Evolutionary conservation across 371 early-diverging fungal species (phyloP), one percentile per base, ranked within the genome.

Genomic region (Coelomomyces lativittatus): DNA sequence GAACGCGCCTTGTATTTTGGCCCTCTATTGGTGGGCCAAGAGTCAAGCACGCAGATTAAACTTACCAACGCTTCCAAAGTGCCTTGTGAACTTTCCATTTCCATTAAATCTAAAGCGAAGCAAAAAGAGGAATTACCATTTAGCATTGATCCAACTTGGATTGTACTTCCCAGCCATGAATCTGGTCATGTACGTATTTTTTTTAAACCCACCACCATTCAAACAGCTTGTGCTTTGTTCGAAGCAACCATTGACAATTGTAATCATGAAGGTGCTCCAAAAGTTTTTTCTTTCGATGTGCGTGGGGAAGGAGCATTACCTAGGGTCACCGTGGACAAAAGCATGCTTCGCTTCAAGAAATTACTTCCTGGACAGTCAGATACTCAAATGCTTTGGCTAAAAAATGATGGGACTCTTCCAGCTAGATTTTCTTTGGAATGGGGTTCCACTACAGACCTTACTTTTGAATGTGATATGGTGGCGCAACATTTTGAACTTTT

Each of bases 281-380:
- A 57, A 44, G 55, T 56, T 3, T 51, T 70, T 0, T 19, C 55
- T 11, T 75, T 72, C 56, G 73, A 75, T 45, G 33, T 75, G 23
- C 48, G 68, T 19, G 76, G 76, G 3, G 73, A 75, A 33, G 76
- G 76, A 11, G 66, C 73, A 0, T 53, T 75, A 12, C 76, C 76
- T 21, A 56, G 68, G 15, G 54, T 73, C 4, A 48, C 59, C 14
- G 53, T 64, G n/a, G 73, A 73, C 19, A 56, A 55, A 40, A 70
- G 64, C 7, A 29, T 58, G 39, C 44, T 75, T 23, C 60, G 63
- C 26, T 73, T 75, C 55, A 50, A 53, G 25, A 49, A 59, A 11
- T 44, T 59, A 19, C 41, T 72, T 33, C 46, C 67, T 17, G 67
- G 67, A 10, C 29, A 44, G 12, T 19, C 52, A 10, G 63, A 66